Percentiles rank a stretch among this genome's conserved stretches.
phyloP scores from a whole-genome alignment of 1,139 yeast genomes.

The Pichia cactophila region DNA sequence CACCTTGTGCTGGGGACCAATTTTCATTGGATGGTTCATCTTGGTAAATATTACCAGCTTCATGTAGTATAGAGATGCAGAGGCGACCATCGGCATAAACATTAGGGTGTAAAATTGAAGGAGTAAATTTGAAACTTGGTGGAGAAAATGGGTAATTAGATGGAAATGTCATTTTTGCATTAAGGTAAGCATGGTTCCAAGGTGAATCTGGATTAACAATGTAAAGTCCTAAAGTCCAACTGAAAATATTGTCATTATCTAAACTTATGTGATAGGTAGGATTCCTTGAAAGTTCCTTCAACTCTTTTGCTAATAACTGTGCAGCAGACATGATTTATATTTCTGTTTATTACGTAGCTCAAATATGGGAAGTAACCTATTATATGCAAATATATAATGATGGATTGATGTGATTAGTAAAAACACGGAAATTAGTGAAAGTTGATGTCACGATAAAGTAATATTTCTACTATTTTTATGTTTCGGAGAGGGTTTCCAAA shows the following conservation, averaged over 20 bases:
- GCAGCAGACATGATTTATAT: constrained; percentile 20
- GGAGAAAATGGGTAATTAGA: constrained; percentile 86
- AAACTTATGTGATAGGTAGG: constrained; percentile 83
- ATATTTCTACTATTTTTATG: too few relatives aligned
- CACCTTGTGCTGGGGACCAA: constrained; percentile 97
- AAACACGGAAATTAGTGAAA: background rate
- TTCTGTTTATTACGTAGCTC: too few relatives aligned
- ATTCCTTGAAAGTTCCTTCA: constrained; percentile 30
- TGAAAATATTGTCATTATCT: constrained; percentile 83
- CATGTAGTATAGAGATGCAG: constrained; percentile 88
- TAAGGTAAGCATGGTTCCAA: constrained; percentile 93
- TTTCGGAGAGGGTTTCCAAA: background rate
- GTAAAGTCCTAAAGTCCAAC: constrained; percentile 93
- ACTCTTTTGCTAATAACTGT: constrained; percentile 23
- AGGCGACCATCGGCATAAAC: constrained; percentile 89
- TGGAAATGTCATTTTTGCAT: constrained; percentile 92
- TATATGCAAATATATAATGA: background rate
- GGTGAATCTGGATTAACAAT: constrained; percentile 83
- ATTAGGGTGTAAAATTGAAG: constrained; percentile 91
- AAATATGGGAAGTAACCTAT: background rate
- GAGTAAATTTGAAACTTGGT: constrained; percentile 88
- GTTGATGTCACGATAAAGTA: background rate
- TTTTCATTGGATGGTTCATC: constrained; percentile 91
- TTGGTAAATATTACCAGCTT: constrained; percentile 72
- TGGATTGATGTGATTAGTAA: background rate